Conservation (phyloP, 1,284 basidiomycete genomes). For the Garcileccinum viscosum region DNA sequence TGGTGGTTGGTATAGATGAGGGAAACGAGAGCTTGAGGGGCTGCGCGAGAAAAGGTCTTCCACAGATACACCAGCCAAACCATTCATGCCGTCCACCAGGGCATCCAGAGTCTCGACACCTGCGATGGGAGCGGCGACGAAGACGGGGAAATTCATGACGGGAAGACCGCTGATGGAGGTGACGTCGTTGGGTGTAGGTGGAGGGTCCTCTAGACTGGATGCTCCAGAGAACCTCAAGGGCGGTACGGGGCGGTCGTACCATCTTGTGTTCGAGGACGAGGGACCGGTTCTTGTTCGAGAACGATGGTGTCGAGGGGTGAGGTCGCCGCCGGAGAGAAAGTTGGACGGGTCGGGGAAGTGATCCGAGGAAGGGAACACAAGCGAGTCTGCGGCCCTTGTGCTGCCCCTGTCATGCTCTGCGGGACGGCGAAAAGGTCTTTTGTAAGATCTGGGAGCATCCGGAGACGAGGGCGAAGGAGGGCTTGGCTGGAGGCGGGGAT, state of each 20-base stretch:
- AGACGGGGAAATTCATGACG: slow-evolving; percentile 61
- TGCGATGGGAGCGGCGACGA: slow-evolving; percentile 75
- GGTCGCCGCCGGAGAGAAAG: slow-evolving; percentile 28
- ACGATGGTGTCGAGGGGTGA: slow-evolving; percentile 44
- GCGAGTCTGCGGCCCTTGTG: slow-evolving; percentile 26
- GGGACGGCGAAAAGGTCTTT: slow-evolving; percentile 33
- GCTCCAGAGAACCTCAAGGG: slow-evolving; percentile 69
- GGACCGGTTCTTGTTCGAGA: slow-evolving; percentile 62
- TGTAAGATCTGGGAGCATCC: slow-evolving; percentile 19
- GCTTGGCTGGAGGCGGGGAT: slow-evolving; percentile 38
- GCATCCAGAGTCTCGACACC: slow-evolving; percentile 87
- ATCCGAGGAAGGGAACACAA: slow-evolving; percentile 37
- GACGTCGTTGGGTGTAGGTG: slow-evolving; percentile 69
- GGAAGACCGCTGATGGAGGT: slow-evolving; percentile 37
- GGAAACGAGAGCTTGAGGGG: slow-evolving; percentile 56
- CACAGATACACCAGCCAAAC: slow-evolving; percentile 45
- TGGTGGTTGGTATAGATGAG: slow-evolving; percentile 73
- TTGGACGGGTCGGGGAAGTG: slow-evolving; percentile 22
- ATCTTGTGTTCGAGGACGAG: slow-evolving; percentile 51
- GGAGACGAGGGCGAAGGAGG: slow-evolving; percentile 26
- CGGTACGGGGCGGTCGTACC: slow-evolving; percentile 48
- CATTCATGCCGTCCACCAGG: slow-evolving; percentile 84
- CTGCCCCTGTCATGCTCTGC: slow-evolving; percentile 32
- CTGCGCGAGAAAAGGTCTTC: slow-evolving; percentile 57
- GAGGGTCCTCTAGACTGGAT: slow-evolving; percentile 64